phyloP scores from a whole-genome alignment of 495 filamentous ascomycete genomes.

The Sabuloglossum arenarium region DNA sequence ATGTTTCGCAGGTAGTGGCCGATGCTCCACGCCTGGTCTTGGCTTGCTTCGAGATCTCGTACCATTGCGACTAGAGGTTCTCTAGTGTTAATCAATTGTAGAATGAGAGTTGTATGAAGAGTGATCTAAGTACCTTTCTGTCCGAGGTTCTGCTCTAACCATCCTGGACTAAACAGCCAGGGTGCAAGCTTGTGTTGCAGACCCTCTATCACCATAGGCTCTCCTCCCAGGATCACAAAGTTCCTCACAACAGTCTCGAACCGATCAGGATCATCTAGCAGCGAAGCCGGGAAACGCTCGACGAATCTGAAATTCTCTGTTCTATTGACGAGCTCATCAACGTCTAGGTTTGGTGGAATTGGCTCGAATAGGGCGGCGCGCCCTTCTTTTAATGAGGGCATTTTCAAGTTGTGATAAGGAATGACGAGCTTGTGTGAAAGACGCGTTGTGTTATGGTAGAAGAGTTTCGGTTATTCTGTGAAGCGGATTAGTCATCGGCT shows the following conservation, averaged over 20 bases:
- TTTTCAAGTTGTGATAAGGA: constrained; percentile 16
- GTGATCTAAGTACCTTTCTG: constrained; percentile 43
- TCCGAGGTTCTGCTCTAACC: constrained; percentile 53
- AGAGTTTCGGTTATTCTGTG: too few species aligned
- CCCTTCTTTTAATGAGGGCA: constrained; percentile 36
- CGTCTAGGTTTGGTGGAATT: constrained; percentile 62
- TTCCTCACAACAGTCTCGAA: constrained; percentile 64
- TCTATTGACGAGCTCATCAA: constrained; percentile 47
- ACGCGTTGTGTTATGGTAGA: neutral
- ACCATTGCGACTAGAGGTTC: constrained; percentile 34
- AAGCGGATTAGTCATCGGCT: too few species aligned
- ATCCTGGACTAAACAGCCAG: constrained; percentile 54
- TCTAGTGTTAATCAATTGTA: neutral
- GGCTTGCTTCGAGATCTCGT: constrained; percentile 46
- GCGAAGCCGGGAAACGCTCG: constrained; percentile 32
- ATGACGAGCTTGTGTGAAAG: neutral
- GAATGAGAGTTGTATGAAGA: neutral
- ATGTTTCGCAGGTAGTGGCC: constrained; percentile 77
- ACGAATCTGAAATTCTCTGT: constrained; percentile 73
- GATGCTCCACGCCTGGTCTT: constrained; percentile 57
- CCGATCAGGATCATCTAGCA: constrained; percentile 51
- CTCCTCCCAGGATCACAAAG: constrained; percentile 64
- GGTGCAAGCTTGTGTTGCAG: constrained; percentile 47
- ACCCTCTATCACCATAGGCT: constrained; percentile 73
- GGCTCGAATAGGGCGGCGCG: constrained; percentile 60